These are phyloP conservation scores for Dioszegia aurantiaca DNA, from an alignment of 768 basidiomycete species.

Conservation along the genomic window DNA sequence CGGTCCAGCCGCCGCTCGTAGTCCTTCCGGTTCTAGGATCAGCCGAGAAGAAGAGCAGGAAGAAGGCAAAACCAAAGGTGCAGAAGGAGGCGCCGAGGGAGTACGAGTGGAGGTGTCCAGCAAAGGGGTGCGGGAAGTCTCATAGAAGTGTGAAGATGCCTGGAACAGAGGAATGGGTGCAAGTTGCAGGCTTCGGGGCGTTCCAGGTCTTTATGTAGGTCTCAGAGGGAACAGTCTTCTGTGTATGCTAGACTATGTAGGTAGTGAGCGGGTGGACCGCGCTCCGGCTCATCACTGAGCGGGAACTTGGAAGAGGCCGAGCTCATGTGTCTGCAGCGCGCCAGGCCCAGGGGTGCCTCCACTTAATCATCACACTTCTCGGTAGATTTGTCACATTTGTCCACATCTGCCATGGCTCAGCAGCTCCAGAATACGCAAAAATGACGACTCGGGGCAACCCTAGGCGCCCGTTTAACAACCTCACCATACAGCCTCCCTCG, in stretches of 20 bases:
- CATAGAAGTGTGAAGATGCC: slow-evolving; percentile 35
- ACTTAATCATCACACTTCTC: too few species aligned
- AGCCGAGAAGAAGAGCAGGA: slow-evolving; percentile 6
- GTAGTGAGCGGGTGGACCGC: too few species aligned
- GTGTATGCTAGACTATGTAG: too few species aligned
- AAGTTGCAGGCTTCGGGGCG: slow-evolving; percentile 30
- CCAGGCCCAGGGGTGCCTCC: too few species aligned
- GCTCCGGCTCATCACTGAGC: too few species aligned
- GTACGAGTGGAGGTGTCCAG: slow-evolving; percentile 43
- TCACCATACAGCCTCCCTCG: slow-evolving; percentile 11
- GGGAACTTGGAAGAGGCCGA: too few species aligned
- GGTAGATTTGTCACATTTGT: too few species aligned
- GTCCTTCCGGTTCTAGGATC: slow-evolving; percentile 10
- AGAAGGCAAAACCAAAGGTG: slow-evolving; percentile 11
- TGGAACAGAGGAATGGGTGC: slow-evolving; percentile 24
- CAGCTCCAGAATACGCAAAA: background rate
- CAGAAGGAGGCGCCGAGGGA: slow-evolving; percentile 21
- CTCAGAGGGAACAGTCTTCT: too few species aligned
- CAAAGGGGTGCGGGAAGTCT: slow-evolving; percentile 33
- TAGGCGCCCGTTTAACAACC: background rate
- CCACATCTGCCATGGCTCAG: background rate
- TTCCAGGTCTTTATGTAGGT: slow-evolving; percentile 26
- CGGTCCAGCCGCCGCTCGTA: slow-evolving; percentile 13
- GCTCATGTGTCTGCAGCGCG: too few species aligned
- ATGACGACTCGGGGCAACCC: background rate